Evolutionary conservation across 345 rosid genomes (phyloP).

Genomic region (Angophora floribunda): DNA sequence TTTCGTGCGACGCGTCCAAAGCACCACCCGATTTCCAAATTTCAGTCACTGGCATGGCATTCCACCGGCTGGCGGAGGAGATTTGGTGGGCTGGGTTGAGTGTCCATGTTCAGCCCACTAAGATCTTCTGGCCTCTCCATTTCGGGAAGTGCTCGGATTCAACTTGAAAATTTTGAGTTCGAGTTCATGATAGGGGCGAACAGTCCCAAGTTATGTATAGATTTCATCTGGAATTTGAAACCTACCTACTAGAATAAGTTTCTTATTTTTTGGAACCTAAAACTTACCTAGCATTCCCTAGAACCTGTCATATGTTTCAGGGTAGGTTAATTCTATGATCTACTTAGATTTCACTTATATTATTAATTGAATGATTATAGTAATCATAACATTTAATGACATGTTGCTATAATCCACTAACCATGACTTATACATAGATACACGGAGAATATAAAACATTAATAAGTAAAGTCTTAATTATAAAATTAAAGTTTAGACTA

Average conservation of each 20-base stretch:
- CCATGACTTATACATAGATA: background rate
- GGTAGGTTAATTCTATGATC: too few relatives aligned
- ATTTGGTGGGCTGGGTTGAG: background rate
- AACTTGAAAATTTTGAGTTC: background rate
- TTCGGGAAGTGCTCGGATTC: background rate
- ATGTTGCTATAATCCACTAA: rapidly evolving
- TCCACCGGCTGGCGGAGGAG: background rate
- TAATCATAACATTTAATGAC: background rate
- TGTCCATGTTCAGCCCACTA: background rate
- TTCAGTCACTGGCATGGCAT: background rate
- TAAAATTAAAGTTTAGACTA: rapidly evolving
- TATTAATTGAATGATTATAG: too few relatives aligned
- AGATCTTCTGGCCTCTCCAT: background rate
- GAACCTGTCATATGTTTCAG: too few relatives aligned
- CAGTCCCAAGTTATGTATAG: too few relatives aligned
- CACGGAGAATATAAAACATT: rapidly evolving
- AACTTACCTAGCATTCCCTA: rapidly evolving
- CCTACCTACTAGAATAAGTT: background rate
- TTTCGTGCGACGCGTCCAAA: background rate
- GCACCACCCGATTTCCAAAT: background rate
- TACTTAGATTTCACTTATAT: background rate
- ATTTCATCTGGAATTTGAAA: too few relatives aligned
- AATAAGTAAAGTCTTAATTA: rapidly evolving
- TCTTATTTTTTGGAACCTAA: background rate
- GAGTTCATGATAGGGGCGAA: too few relatives aligned